Evolutionary conservation across 805 yeast genomes (phyloP).

Genomic region (Ogataea nonfermentans): DNA sequence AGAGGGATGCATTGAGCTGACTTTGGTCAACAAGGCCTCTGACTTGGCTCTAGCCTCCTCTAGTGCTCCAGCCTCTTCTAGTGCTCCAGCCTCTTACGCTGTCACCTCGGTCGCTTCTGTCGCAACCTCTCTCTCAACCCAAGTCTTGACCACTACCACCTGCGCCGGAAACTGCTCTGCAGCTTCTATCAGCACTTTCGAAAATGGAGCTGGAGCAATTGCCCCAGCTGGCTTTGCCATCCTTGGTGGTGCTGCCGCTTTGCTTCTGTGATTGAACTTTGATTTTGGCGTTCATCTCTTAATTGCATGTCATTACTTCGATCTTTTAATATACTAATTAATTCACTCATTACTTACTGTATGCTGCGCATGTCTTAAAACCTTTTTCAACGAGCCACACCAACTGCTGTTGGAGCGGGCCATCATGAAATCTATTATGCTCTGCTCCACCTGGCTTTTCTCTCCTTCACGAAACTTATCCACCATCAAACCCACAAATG

Average conservation of each 20-base stretch:
- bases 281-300: too few species aligned
- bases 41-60: background rate
- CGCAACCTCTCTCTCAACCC: constrained; percentile 3
- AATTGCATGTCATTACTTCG: too few species aligned
- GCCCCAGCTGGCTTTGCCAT: constrained; percentile 18
- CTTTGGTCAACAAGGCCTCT: constrained; percentile 1
- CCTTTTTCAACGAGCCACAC: constrained; percentile 65
- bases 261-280: background rate
- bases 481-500: constrained; percentile 27
- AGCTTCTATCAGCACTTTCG: constrained; percentile 6
- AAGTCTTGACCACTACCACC: constrained; percentile 2
- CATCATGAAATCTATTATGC: constrained; percentile 53
- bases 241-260: constrained; percentile 16
- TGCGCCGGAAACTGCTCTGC: constrained; percentile 7
- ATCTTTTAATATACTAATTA: too few species aligned
- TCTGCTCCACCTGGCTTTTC: constrained; percentile 26
- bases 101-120: constrained; percentile 8
- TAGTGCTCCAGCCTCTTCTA: constrained; percentile 1
- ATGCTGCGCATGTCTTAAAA: constrained; percentile 28
- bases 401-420: constrained; percentile 56
- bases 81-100: background rate
- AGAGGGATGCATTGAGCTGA: constrained; percentile 12
- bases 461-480: constrained; percentile 22
- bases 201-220: constrained; percentile 11
- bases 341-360: background rate